These are phyloP conservation scores for Cladosporium halotolerans DNA, from an alignment of 2,329 filamentous ascomycete genomes.

Conservation along the genomic window DNA sequence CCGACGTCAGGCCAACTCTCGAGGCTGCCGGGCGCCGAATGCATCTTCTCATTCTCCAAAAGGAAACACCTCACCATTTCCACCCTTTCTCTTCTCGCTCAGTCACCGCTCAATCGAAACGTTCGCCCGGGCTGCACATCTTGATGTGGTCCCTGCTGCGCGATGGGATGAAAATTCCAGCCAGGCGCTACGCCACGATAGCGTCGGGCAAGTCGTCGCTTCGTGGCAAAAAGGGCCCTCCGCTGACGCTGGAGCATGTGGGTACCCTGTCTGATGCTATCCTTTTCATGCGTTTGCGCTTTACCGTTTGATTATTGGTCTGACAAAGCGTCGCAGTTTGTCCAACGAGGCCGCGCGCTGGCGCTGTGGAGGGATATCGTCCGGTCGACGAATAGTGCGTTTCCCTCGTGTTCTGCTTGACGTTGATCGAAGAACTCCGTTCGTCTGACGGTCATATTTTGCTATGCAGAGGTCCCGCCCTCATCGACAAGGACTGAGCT, in stretches of 20 bases:
- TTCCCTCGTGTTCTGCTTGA: neutral
- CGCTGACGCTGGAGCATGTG: slow-evolving; percentile 33
- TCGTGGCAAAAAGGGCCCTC: slow-evolving; percentile 27
- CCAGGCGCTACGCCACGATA: slow-evolving; percentile 25
- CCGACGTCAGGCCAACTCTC: neutral
- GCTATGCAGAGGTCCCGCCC: slow-evolving; percentile 29
- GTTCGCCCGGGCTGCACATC: neutral
- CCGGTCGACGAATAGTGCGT: slow-evolving; percentile 34
- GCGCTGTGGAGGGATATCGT: slow-evolving; percentile 44
- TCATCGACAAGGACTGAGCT: slow-evolving; percentile 38
- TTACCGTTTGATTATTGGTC: too few species aligned
- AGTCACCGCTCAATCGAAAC: too few species aligned
- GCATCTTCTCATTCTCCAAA: neutral
- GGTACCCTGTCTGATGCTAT: neutral
- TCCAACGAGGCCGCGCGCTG: slow-evolving; percentile 43
- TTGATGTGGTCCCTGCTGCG: slow-evolving; percentile 6
- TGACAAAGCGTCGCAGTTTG: slow-evolving; percentile 33
- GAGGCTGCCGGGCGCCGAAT: neutral
- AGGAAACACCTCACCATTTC: neutral
- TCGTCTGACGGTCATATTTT: neutral
- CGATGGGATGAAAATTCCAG: slow-evolving; percentile 15
- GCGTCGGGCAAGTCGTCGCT: slow-evolving; percentile 24
- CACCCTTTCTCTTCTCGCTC: neutral
- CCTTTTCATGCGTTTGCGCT: too few species aligned
- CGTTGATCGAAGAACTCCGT: neutral